phyloP scores from a whole-genome alignment of 2,329 filamentous ascomycete species.

The Aureobasidium sp. region DNA sequence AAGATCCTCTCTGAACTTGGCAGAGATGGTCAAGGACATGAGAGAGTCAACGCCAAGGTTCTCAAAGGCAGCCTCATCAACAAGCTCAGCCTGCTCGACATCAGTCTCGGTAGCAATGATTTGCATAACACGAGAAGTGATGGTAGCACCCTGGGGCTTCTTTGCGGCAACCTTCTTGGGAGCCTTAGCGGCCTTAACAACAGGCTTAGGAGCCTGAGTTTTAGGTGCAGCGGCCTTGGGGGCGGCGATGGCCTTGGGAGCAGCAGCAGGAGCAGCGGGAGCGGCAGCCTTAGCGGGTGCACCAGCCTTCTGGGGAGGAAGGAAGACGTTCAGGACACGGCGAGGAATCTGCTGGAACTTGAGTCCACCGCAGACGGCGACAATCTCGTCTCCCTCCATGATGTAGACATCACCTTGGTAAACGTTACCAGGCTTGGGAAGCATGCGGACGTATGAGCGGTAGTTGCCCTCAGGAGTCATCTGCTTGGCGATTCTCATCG shows the following conservation, averaged over 20 bases:
- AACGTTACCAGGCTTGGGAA: slow-evolving; percentile 45
- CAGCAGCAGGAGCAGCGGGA: slow-evolving; percentile 25
- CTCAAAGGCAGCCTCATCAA: slow-evolving; percentile 52
- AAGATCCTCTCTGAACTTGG: slow-evolving; percentile 53
- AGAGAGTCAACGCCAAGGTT: slow-evolving; percentile 55
- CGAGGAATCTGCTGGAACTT: slow-evolving; percentile 61
- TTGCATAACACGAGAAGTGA: slow-evolving; percentile 47
- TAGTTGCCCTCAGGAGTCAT: slow-evolving; percentile 46
- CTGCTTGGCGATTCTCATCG: slow-evolving; percentile 47
- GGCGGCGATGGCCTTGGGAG: slow-evolving; percentile 26
- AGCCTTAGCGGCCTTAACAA: slow-evolving; percentile 27
- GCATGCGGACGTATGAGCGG: slow-evolving; percentile 54
- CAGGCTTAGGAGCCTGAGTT: slow-evolving; percentile 24
- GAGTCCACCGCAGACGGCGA: slow-evolving; percentile 51
- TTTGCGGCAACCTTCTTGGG: slow-evolving; percentile 41
- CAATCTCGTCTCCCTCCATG: slow-evolving; percentile 49
- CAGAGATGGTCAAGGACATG: slow-evolving; percentile 52
- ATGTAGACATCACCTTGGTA: slow-evolving; percentile 53
- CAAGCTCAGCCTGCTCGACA: slow-evolving; percentile 48
- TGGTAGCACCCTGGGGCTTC: slow-evolving; percentile 40
- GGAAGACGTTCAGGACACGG: slow-evolving; percentile 55
- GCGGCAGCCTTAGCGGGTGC: slow-evolving; percentile 28
- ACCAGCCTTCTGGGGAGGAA: slow-evolving; percentile 48
- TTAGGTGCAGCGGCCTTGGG: slow-evolving; percentile 23
- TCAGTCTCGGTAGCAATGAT: slow-evolving; percentile 61